A percentile compares a stretch with the other conserved stretches of the same genome.
phyloP scores from a whole-genome alignment of 2,329 filamentous ascomycete genomes.

The Hypoxylon sp. region DNA sequence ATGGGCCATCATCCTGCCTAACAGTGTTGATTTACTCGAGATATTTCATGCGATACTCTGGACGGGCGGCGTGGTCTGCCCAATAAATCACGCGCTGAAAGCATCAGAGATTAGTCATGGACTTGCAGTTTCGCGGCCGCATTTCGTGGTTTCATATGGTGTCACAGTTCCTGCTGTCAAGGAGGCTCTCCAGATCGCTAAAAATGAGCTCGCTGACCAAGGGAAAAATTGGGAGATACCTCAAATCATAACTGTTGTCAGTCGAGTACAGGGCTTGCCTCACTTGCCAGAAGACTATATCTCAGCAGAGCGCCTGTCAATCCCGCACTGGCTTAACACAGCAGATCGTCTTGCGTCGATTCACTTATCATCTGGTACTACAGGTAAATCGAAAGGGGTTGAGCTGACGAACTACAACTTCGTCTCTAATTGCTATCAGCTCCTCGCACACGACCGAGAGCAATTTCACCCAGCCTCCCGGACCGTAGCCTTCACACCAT shows the following conservation, averaged over 20 bases:
- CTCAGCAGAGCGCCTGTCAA: slow-evolving; percentile 50
- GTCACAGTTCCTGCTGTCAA: slow-evolving; percentile 51
- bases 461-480: slow-evolving; percentile 56
- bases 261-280: slow-evolving; percentile 40
- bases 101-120: slow-evolving; percentile 60
- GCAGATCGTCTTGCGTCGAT: slow-evolving; percentile 57
- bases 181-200: slow-evolving; percentile 56
- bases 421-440: slow-evolving; percentile 54
- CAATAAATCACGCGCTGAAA: slow-evolving; percentile 59
- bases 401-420: slow-evolving; percentile 52
- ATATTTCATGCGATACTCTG: slow-evolving; percentile 60
- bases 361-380: slow-evolving; percentile 54
- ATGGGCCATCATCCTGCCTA: slow-evolving; percentile 62
- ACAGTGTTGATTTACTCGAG: slow-evolving; percentile 63
- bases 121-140: slow-evolving; percentile 59
- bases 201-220: slow-evolving; percentile 46
- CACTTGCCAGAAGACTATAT: slow-evolving; percentile 57
- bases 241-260: slow-evolving; percentile 56
- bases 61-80: slow-evolving; percentile 59
- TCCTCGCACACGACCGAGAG: slow-evolving; percentile 56
- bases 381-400: slow-evolving; percentile 50
- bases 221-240: slow-evolving; percentile 56
- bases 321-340: slow-evolving; percentile 58
- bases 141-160: slow-evolving; percentile 60
- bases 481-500: slow-evolving; percentile 61